Base-by-base conservation (phyloP, 768 basidiomycete species). In the Suillus subaureus region DNA sequence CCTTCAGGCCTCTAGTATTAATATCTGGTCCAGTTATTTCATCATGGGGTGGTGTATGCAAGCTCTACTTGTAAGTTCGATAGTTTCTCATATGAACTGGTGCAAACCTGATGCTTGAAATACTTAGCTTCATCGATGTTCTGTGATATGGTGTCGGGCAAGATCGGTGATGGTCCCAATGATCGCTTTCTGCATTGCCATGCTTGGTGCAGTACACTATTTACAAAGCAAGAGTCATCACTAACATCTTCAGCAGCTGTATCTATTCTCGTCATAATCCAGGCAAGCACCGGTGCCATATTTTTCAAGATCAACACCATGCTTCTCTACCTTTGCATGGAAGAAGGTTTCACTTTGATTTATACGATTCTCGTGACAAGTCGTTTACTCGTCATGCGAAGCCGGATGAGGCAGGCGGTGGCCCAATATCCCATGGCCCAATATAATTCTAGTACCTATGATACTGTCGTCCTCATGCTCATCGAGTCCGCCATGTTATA, bases 401-500 rank as follows among this genome's bases (percentile, higher is more conserved):
- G 33, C 15, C 67, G 61, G 28, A 68, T 73, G 45, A 37, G 35
- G 40, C 58, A 42, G 28, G 26, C 18, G 18, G 28, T 60, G 26
- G 26, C 11, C 6, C 26, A 35, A 35, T 35, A 35, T 35, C 1
- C 35, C 35, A 35, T 60, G 26, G 26, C 11, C 3, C 26, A 21
- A 7, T 60, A 70, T n/a, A 33, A 55, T 54, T 63, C 67, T 5
- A 51, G 21, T 21, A 55, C 65, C 23, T 79, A 78, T 62, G 67
- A 74, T 21, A 68, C 64, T 6, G 71, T 78, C 0, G 60, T 69
- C 1, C 64, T 71, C 26, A 79, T 81, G 73, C 61, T 80, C 26
- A 66, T 82, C 65, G 80, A 82, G 61, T 78, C 76, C 18, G 78
- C 80, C 4, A 68, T 72, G 1, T 58, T 75, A 13, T 79, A 79